These are phyloP conservation scores for Brassica hybrid DNA, from an alignment of 441 rosid species.

Conservation along the genomic window DNA sequence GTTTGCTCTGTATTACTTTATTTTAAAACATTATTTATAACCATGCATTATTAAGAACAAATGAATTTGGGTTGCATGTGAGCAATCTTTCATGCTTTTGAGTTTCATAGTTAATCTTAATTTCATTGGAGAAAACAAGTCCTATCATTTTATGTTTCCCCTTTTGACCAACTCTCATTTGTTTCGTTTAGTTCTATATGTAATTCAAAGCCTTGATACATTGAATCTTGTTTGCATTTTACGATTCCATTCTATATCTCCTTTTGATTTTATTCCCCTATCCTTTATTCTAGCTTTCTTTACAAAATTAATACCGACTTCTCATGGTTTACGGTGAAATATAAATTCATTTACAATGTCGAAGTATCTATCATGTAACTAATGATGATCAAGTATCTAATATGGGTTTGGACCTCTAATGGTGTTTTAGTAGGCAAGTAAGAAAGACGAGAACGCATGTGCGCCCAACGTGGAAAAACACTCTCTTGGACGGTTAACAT, in stretches of 20 bases:
- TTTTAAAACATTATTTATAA: background rate
- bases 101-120: no score
- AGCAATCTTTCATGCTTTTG: no score
- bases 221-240: constrained; percentile 31
- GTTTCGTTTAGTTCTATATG: background rate
- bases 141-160: constrained; percentile 39
- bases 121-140: no score
- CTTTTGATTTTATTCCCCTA: constrained; percentile 20
- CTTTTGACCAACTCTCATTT: constrained; percentile 44
- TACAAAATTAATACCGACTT: background rate
- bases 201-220: constrained; percentile 20
- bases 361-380: background rate
- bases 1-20: background rate
- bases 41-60: constrained; percentile 41
- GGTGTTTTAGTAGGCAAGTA: background rate
- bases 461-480: constrained; percentile 43
- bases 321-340: constrained; percentile 16
- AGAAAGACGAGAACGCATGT: constrained; percentile 38
- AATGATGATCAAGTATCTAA: background rate
- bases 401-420: background rate
- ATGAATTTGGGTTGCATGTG: no score
- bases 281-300: background rate
- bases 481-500: constrained; percentile 35
- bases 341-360: no score
- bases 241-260: background rate